Evolutionary conservation across 164 flowering plant genomes (phyloP).

Genomic region (Vitis cinerea): DNA sequence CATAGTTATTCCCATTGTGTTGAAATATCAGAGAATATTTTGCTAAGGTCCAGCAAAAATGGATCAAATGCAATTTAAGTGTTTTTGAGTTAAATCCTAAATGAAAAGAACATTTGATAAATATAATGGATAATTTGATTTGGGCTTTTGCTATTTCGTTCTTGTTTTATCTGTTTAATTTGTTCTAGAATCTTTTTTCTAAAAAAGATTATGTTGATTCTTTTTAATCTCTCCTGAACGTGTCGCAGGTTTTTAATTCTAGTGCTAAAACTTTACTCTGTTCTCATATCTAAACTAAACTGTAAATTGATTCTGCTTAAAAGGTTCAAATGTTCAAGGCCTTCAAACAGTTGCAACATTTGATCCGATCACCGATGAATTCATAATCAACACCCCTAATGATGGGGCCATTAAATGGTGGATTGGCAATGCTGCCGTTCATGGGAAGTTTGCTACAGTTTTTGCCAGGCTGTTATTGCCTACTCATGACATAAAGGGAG

Average conservation of each 20-base stretch:
- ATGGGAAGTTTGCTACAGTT: constrained; percentile 96
- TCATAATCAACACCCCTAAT: constrained; percentile 85
- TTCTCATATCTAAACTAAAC: neutral
- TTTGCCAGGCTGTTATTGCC: constrained; percentile 87
- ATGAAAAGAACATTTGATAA: no score
- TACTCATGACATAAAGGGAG: constrained; percentile 55
- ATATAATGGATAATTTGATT: neutral
- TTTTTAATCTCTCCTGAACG: neutral
- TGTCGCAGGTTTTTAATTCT: neutral
- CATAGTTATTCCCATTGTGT: no score
- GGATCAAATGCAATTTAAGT: no score
- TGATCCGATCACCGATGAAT: constrained; percentile 79
- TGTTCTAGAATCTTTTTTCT: no score
- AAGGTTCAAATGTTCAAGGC: constrained; percentile 99
- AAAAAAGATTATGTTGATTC: no score
- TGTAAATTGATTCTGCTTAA: constrained; percentile 15
- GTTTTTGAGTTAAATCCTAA: no score
- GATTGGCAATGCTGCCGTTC: constrained; percentile 97
- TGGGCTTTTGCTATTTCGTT: neutral
- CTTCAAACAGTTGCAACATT: constrained; percentile 82
- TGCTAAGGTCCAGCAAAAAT: no score
- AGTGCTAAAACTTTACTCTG: neutral
- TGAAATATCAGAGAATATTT: no score
- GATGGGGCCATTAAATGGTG: constrained; percentile 99
- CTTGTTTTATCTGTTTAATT: neutral